Base-by-base conservation (phyloP, 768 basidiomycete genomes). In the Tubosaeta brunneosetosa region DNA sequence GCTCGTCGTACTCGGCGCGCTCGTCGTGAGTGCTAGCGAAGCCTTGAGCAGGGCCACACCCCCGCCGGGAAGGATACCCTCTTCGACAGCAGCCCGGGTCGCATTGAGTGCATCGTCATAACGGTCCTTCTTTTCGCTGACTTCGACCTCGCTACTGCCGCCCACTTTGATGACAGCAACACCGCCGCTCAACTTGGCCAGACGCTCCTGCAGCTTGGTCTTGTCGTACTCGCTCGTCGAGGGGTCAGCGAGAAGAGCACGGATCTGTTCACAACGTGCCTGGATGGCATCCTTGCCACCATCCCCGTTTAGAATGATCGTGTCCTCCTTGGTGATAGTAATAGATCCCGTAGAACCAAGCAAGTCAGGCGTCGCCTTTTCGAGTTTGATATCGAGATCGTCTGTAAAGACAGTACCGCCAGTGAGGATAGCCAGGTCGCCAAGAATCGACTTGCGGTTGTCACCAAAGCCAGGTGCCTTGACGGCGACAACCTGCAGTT, bases 121-220 rank as follows among this genome's bases (percentile, higher is more conserved):
- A 34, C 94, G 81, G 69, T 98, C 95, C 84, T 98, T 97, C 91
- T 97, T 98, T 82, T 98, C 95, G 7, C 94, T 81, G 55, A 98
- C 95, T 74, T 97, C 95, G 47, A 97, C 95, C 71, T 98, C 95
- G 48, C 81, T 84, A 22, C 86, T 75, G 16, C 95, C 95, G 51
- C 95, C 95, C 56, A 97, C 95, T 74, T 92, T 94, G 81, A 97
- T 97, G 73, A 98, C 94, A 14, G 95, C 95, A 44, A 98, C 95
- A 72, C 95, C 94, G 42, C 95, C 95, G 41, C 82, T 83, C 49
- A 98, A 79, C 80, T 99, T 98, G 57, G 95, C 95, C 42, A 99
- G 81, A 58, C 95, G 89, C 69, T 98, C 95, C 70, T 97, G 94
- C 47, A 99, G 81, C 76, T 97, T 97, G 59, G 85, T 85, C 65